These are phyloP conservation scores for Lolium rigidum DNA, from an alignment of 176 grass and related monocot genomes.

Conservation along the genomic window DNA sequence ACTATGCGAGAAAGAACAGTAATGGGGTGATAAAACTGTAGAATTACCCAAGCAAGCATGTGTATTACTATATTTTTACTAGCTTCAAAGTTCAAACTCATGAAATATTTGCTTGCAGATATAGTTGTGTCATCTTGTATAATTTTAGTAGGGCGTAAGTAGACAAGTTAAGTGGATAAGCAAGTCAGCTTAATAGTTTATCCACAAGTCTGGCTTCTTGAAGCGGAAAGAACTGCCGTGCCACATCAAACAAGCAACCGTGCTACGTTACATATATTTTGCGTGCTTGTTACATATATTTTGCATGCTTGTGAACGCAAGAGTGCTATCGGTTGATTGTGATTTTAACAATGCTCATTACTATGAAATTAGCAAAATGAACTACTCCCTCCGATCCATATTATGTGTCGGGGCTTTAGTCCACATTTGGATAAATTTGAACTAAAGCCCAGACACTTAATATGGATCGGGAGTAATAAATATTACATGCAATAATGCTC, in stretches of 20 bases:
- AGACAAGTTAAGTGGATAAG: conserved; percentile 9
- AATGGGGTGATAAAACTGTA: conserved; percentile 12
- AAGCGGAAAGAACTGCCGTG: neutral
- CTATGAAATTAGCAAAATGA: neutral
- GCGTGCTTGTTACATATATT: neutral
- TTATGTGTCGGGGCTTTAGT: no score
- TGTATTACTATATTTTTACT: neutral
- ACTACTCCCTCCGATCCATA: no score
- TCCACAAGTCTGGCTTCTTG: neutral
- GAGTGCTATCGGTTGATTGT: neutral
- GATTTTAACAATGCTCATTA: neutral
- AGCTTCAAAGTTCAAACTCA: neutral
- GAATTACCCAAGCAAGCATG: conserved; percentile 28
- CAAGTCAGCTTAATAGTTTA: conserved; percentile 7
- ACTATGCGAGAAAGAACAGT: conserved; percentile 23
- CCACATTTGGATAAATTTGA: no score
- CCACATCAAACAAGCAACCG: conserved; percentile 3
- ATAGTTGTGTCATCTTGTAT: neutral
- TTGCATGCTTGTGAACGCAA: neutral
- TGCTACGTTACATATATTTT: neutral
- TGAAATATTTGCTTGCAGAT: conserved; percentile 1
- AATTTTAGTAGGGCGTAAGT: neutral
- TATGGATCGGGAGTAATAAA: neutral
- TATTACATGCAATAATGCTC: neutral
- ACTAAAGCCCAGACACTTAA: no score